Percentiles rank a stretch among this genome's conserved stretches.
Evolutionary conservation across 2,329 filamentous ascomycete genomes (phyloP).

Genomic region (Calonectria pauciramosa): DNA sequence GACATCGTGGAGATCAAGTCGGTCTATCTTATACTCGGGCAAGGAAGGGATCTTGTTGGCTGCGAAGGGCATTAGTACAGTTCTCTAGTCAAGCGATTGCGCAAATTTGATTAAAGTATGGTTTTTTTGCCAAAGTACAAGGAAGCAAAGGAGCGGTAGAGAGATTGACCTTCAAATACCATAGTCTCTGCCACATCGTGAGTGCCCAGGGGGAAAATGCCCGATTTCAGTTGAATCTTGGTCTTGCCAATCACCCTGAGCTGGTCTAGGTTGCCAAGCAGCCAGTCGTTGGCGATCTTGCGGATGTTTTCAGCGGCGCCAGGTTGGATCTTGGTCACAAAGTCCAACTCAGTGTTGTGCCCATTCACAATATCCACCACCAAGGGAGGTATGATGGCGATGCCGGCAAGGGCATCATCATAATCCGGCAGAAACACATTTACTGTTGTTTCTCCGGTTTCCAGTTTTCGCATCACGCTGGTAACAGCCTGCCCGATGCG

Average conservation of each 20-base stretch:
- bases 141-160: slow-evolving; percentile 74
- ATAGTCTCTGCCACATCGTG: slow-evolving; percentile 82
- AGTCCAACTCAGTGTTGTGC: slow-evolving; percentile 81
- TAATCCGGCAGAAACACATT: slow-evolving; percentile 88
- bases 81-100: slow-evolving; percentile 33
- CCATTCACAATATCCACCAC: slow-evolving; percentile 84
- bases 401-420: slow-evolving; percentile 81
- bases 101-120: slow-evolving; percentile 50
- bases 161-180: slow-evolving; percentile 85
- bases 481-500: slow-evolving; percentile 84
- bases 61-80: slow-evolving; percentile 56
- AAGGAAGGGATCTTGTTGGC: slow-evolving; percentile 80
- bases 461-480: slow-evolving; percentile 82
- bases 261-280: slow-evolving; percentile 81
- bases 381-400: slow-evolving; percentile 80
- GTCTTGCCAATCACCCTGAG: slow-evolving; percentile 82
- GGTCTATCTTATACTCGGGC: slow-evolving; percentile 86
- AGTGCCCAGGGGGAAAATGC: slow-evolving; percentile 82
- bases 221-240: slow-evolving; percentile 81
- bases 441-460: slow-evolving; percentile 80
- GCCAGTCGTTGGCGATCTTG: slow-evolving; percentile 87
- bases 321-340: slow-evolving; percentile 81
- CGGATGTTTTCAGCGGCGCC: slow-evolving; percentile 84
- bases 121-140: slow-evolving; percentile 73
- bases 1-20: slow-evolving; percentile 84